Evolutionary conservation across 257 asterid genomes (phyloP).

Genomic region (Salvia rosmarinus): DNA sequence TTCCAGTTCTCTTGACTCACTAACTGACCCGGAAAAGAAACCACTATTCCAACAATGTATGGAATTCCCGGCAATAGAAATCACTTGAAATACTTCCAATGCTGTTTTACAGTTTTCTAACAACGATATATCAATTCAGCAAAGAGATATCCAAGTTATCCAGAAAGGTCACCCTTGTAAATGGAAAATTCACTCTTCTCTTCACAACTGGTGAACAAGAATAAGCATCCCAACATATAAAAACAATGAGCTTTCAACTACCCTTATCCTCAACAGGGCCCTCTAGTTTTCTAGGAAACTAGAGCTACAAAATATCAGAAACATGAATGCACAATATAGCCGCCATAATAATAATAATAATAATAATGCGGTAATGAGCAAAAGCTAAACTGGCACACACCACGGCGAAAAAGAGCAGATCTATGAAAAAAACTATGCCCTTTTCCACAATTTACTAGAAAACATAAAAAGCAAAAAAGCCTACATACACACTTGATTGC

Average conservation of each 20-base stretch:
- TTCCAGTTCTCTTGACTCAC: conserved; percentile 34
- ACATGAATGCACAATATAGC: conserved; percentile 16
- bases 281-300: conserved; percentile 5
- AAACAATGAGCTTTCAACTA: conserved; percentile 33
- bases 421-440: conserved; percentile 36
- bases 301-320: conserved; percentile 6
- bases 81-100: conserved; percentile 14
- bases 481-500: conserved; percentile 24
- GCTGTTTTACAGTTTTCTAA: conserved; percentile 17
- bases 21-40: conserved; percentile 22
- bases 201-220: conserved; percentile 27
- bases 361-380: conserved; percentile 30
- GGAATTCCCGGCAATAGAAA: conserved; percentile 8
- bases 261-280: conserved; percentile 34
- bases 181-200: conserved; percentile 16
- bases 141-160: neutral
- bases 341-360: conserved; percentile 25
- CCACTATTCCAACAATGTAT: conserved; percentile 32
- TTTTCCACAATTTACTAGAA: conserved; percentile 29
- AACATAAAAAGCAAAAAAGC: neutral
- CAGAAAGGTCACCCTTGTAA: conserved; percentile 23
- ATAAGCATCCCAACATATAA: conserved; percentile 33
- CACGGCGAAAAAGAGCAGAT: conserved; percentile 45
- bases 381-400: conserved; percentile 37
- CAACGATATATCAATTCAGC: conserved; percentile 17